Percentiles rank a stretch among this genome's conserved stretches.
Conservation (phyloP, 345 rosid species). For the Pistacia integerrima region DNA sequence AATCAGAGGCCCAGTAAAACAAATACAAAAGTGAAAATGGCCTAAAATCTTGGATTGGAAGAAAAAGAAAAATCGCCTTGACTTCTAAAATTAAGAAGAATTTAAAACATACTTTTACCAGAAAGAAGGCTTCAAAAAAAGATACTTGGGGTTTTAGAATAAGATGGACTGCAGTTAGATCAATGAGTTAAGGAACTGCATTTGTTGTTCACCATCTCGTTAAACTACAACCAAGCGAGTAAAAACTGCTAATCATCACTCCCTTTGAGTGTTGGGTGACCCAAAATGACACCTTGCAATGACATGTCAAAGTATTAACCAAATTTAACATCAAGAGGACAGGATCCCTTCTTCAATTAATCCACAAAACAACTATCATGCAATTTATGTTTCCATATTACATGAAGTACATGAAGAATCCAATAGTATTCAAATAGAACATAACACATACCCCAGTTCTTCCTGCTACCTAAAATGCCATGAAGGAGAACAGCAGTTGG, state of each 20-base stretch:
- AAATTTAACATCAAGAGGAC: background rate
- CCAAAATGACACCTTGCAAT: background rate
- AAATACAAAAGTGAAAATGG: too few relatives aligned
- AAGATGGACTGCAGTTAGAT: background rate
- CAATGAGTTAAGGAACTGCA: background rate
- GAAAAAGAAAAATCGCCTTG: background rate
- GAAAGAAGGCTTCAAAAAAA: too few relatives aligned
- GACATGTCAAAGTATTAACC: background rate
- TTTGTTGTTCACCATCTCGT: background rate
- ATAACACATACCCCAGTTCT: constrained; percentile 81
- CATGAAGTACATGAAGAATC: background rate
- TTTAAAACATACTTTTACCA: background rate
- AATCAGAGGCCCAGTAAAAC: too few relatives aligned
- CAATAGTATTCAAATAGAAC: background rate
- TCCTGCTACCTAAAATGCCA: constrained; percentile 87
- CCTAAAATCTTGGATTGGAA: too few relatives aligned
- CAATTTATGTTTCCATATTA: background rate
- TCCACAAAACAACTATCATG: background rate
- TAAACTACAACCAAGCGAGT: background rate
- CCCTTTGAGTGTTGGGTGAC: too few relatives aligned
- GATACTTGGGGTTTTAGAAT: background rate
- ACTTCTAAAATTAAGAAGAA: background rate
- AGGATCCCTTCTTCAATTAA: background rate
- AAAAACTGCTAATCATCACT: background rate
- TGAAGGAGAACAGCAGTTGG: constrained; percentile 95